A percentile compares a stretch with the other conserved stretches of the same genome.
Conservation (phyloP, 805 yeast species). For the Barnettozyma botsteinii region DNA sequence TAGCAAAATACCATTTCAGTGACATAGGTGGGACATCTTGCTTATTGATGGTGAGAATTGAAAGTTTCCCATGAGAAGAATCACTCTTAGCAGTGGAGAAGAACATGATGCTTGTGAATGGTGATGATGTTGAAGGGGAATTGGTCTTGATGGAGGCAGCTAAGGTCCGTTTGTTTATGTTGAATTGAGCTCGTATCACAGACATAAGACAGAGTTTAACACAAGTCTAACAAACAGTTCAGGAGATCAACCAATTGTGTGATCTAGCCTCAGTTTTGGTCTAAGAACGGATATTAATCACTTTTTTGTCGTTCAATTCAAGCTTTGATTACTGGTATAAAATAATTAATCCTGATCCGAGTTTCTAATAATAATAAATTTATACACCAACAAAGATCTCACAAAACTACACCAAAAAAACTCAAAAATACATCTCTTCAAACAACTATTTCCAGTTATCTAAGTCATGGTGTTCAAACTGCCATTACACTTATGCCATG, state of each 20-base stretch:
- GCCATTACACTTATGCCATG: constrained; percentile 53
- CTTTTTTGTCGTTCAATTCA: too few species aligned
- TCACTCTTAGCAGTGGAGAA: not conserved
- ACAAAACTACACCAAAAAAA: constrained; percentile 24
- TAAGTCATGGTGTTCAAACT: constrained; percentile 78
- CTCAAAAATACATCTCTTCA: constrained; percentile 39
- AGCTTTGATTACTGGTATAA: too few species aligned
- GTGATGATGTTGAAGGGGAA: not conserved
- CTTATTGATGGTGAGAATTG: not conserved
- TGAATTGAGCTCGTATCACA: too few species aligned
- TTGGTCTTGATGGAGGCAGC: too few species aligned
- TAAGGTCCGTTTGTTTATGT: too few species aligned
- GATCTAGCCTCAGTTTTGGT: too few species aligned
- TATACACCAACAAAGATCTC: not conserved
- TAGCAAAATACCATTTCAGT: constrained; percentile 72
- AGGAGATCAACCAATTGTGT: too few species aligned
- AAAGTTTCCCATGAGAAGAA: not conserved
- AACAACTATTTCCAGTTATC: constrained; percentile 53
- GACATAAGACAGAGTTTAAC: too few species aligned
- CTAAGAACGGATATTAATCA: too few species aligned
- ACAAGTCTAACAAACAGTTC: too few species aligned
- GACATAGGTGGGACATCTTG: constrained; percentile 14
- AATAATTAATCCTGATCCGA: too few species aligned
- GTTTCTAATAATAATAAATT: too few species aligned
- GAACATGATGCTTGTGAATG: not conserved